Percentiles rank a stretch among this genome's conserved stretches.
Evolutionary conservation across 2,329 filamentous ascomycete species (phyloP).

Genomic region (Curvularia spicifera): DNA sequence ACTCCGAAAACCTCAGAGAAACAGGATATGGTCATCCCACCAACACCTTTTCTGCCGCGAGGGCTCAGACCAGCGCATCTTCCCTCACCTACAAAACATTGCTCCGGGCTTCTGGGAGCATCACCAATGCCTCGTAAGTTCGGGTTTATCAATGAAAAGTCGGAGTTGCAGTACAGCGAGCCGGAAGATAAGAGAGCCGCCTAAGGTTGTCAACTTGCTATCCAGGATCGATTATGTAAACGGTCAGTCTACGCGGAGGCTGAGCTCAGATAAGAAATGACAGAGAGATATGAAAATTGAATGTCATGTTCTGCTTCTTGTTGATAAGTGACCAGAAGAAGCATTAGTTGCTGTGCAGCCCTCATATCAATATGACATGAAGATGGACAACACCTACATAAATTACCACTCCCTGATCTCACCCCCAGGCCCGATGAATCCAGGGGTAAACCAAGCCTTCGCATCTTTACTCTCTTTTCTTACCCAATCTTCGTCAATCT

Average conservation of each 20-base stretch:
- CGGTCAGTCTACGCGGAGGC: not conserved
- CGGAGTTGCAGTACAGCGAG: not conserved
- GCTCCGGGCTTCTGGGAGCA: conserved; percentile 11
- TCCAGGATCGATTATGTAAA: not conserved
- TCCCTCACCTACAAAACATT: conserved; percentile 1
- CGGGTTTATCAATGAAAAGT: not conserved
- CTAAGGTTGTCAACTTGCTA: not conserved
- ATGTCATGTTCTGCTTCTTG: not conserved
- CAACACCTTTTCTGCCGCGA: conserved; percentile 6
- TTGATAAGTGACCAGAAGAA: not conserved
- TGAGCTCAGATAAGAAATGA: not conserved
- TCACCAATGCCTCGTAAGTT: conserved; percentile 7
- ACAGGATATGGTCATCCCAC: conserved; percentile 5
- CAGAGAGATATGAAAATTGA: not conserved
- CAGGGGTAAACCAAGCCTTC: conserved; percentile 69
- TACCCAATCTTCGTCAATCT: conserved; percentile 71
- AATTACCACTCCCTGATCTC: conserved; percentile 70
- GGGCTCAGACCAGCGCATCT: conserved; percentile 3
- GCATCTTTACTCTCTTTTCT: conserved; percentile 65
- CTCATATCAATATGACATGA: not conserved
- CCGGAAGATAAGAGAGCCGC: not conserved
- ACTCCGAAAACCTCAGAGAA: not conserved
- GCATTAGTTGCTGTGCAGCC: not conserved
- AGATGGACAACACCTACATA: not conserved
- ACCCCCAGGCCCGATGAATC: conserved; percentile 71